Percentiles rank a stretch among this genome's conserved stretches.
Evolutionary conservation across 2,329 filamentous ascomycete species (phyloP).

Genomic region (Fusarium miscanthi): DNA sequence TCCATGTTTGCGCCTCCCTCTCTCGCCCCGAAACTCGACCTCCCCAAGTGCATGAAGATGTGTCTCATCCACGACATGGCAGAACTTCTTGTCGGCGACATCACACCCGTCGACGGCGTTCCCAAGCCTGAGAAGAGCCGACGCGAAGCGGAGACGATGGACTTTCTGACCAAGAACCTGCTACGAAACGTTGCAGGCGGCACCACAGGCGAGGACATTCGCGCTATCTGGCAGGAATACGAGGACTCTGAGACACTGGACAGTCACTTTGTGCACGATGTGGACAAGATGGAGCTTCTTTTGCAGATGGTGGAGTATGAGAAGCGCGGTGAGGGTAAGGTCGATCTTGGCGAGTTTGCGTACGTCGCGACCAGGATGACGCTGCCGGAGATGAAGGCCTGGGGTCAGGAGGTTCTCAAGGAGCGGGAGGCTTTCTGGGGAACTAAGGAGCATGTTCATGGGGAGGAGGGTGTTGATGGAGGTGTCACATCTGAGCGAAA

Average conservation of each 20-base stretch:
- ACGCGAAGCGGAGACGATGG: conserved; percentile 90
- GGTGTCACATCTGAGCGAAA: conserved; percentile 52
- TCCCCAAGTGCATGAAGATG: conserved; percentile 91
- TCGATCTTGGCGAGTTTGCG: conserved; percentile 88
- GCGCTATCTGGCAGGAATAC: conserved; percentile 92
- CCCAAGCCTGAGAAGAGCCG: conserved; percentile 88
- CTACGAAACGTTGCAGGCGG: conserved; percentile 82
- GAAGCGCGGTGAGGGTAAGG: conserved; percentile 69
- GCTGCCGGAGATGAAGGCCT: conserved; percentile 81
- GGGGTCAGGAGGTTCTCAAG: conserved; percentile 79
- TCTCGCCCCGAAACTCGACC: conserved; percentile 77
- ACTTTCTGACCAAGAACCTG: conserved; percentile 81
- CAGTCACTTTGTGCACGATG: conserved; percentile 90
- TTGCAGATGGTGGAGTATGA: conserved; percentile 98
- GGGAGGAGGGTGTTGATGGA: conserved; percentile 55
- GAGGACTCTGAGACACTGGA: conserved; percentile 88
- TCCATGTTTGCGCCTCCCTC: conserved; percentile 88
- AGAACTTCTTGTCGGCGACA: conserved; percentile 93
- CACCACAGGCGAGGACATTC: conserved; percentile 74
- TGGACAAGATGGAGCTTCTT: conserved; percentile 96
- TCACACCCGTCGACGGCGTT: conserved; percentile 91
- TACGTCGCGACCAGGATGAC: conserved; percentile 80
- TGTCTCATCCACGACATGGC: conserved; percentile 98
- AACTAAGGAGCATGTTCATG: conserved; percentile 58
- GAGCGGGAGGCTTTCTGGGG: conserved; percentile 83